Evolutionary conservation across 768 basidiomycete species (phyloP).

Genomic region (Infundibulicybe gibba): DNA sequence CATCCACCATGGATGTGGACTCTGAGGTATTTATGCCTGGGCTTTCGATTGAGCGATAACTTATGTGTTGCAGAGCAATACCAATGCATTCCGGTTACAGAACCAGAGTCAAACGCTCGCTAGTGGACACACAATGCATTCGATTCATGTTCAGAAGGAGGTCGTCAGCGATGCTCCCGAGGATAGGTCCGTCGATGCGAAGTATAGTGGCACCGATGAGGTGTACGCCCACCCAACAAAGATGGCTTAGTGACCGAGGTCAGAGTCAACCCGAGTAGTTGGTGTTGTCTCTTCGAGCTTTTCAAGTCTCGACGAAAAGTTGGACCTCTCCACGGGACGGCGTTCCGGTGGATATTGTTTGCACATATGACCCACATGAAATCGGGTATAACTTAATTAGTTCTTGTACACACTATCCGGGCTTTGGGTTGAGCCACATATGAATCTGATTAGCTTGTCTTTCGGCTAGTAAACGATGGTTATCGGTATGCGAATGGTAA

Average conservation of each 20-base stretch:
- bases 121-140: slow-evolving; percentile 14
- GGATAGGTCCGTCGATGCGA: slow-evolving; percentile 13
- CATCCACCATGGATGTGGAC: slow-evolving; percentile 21
- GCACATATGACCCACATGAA: too few species aligned
- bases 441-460: too few species aligned
- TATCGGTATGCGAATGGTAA: too few species aligned
- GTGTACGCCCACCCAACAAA: slow-evolving; percentile 6
- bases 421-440: too few species aligned
- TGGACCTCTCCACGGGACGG: too few species aligned
- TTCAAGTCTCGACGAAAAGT: too few species aligned
- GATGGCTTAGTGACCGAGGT: slow-evolving; percentile 1
- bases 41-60: not conserved
- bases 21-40: slow-evolving; percentile 14
- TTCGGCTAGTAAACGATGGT: too few species aligned
- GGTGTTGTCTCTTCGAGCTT: too few species aligned
- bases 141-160: slow-evolving; percentile 21
- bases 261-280: too few species aligned
- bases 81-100: slow-evolving; percentile 19
- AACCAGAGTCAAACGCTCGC: slow-evolving; percentile 14
- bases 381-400: too few species aligned
- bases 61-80: slow-evolving; percentile 8
- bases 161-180: slow-evolving; percentile 14
- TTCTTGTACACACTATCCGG: too few species aligned
- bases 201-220: slow-evolving; percentile 9
- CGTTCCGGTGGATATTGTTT: too few species aligned